Evolutionary conservation across 176 grass and related monocot species (phyloP).

Genomic region (Dendrocalamus sinicus): DNA sequence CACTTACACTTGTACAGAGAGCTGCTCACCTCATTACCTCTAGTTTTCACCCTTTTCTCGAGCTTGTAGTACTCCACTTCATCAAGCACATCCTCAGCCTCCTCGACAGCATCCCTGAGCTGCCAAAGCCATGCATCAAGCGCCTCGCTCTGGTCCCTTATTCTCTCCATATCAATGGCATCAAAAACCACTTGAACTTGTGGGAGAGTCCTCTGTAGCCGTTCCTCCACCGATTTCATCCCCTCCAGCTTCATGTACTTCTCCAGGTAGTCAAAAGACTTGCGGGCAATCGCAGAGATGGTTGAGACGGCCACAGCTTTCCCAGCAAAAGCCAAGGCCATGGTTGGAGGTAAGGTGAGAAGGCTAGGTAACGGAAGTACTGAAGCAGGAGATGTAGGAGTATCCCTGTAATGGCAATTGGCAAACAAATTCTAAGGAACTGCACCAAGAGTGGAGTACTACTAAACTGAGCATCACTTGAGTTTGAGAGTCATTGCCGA

Average conservation of each 20-base stretch:
- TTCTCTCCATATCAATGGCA: constrained; percentile 24
- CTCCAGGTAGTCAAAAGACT: constrained; percentile 30
- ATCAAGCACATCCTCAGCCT: constrained; percentile 33
- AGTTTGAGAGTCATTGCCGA: too few relatives aligned
- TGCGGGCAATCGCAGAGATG: constrained; percentile 32
- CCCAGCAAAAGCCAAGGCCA: constrained; percentile 29
- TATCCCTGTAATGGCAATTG: too few relatives aligned
- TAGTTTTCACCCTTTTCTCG: constrained; percentile 9
- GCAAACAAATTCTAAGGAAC: too few relatives aligned
- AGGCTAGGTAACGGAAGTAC: neutral
- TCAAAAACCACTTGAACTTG: constrained; percentile 30
- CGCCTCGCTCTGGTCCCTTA: constrained; percentile 19
- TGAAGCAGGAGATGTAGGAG: too few relatives aligned
- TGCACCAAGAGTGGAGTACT: too few relatives aligned
- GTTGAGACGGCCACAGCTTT: constrained; percentile 12
- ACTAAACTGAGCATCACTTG: too few relatives aligned
- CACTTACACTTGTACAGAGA: constrained; percentile 18
- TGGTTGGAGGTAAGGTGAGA: neutral
- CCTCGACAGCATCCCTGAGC: constrained; percentile 46
- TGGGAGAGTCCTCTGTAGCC: neutral
- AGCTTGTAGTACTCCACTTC: constrained; percentile 46
- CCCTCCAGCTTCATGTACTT: constrained; percentile 8
- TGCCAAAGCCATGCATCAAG: constrained; percentile 52
- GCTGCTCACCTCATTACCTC: neutral
- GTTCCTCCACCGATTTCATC: constrained; percentile 16